Percentiles rank a stretch among this genome's conserved stretches.
phyloP scores from a whole-genome alignment of 2,329 filamentous ascomycete genomes.

The Xylaria sp. region DNA sequence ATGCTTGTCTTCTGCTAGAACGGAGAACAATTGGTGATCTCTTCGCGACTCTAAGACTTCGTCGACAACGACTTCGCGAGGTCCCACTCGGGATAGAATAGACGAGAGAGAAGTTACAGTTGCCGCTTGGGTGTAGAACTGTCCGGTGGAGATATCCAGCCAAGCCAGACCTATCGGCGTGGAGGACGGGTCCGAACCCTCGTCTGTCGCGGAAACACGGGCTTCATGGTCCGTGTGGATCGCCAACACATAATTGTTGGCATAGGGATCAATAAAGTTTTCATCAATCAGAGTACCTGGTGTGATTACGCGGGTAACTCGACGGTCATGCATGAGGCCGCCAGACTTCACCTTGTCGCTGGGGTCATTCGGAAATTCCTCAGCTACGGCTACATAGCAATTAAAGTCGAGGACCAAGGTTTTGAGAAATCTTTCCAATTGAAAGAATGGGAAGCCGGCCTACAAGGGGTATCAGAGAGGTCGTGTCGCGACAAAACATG shows the following conservation, averaged over 20 bases:
- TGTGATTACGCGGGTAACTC: slow-evolving; percentile 87
- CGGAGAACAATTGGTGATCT: slow-evolving; percentile 70
- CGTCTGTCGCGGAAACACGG: slow-evolving; percentile 41
- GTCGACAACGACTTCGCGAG: slow-evolving; percentile 85
- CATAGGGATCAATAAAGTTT: slow-evolving; percentile 93
- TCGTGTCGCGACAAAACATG: slow-evolving; percentile 34
- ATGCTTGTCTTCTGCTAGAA: slow-evolving; percentile 80
- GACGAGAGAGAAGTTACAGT: slow-evolving; percentile 79
- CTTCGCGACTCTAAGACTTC: slow-evolving; percentile 67
- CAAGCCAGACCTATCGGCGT: slow-evolving; percentile 78
- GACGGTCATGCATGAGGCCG: slow-evolving; percentile 84
- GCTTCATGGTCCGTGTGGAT: slow-evolving; percentile 66
- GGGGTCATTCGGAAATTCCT: slow-evolving; percentile 84
- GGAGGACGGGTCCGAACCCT: slow-evolving; percentile 31
- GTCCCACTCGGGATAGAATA: slow-evolving; percentile 82
- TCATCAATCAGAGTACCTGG: slow-evolving; percentile 97
- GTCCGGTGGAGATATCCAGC: slow-evolving; percentile 94
- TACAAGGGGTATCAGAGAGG: slow-evolving; percentile 52
- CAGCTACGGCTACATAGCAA: slow-evolving; percentile 91
- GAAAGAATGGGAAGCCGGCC: slow-evolving; percentile 93
- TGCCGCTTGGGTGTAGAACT: slow-evolving; percentile 87
- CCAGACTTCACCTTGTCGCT: slow-evolving; percentile 77
- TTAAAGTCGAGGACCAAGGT: slow-evolving; percentile 90
- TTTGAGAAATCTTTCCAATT: slow-evolving; percentile 93
- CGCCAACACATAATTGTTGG: slow-evolving; percentile 91